Evolutionary conservation across 2,329 filamentous ascomycete genomes (phyloP), one percentile per base, ranked within the genome.

Genomic region (Plectosphaerella cucumerina): DNA sequence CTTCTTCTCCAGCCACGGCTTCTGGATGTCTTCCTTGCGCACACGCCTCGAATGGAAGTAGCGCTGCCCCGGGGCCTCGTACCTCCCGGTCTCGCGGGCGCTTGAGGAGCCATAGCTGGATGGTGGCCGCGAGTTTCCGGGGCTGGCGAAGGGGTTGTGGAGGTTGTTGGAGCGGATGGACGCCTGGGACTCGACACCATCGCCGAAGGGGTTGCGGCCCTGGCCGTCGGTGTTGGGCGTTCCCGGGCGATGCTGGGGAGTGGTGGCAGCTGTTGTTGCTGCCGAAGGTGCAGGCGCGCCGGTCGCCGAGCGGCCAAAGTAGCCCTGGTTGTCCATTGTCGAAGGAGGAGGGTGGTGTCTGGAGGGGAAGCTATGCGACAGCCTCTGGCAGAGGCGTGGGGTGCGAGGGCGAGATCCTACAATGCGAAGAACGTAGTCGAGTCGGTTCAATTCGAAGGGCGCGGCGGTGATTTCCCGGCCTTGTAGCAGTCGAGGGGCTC

Each of bases 11-110:
- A 87, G 69, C 90, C 90, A 94, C 12, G 89, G 87, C 70, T 89
- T 86, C 64, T 90, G 85, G 3, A 89, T 68, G 46, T 89, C 81
- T 41, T 82, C 87, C 65, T 90, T 89, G 64, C 77, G 80, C 33
- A 93, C 80, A 54, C 87, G 75, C 52, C 87, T 77, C 17, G 87
- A 91, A 67, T 85, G 85, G 64, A 92, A 93, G 70, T 86, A 90
- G 49, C 77, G 73, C 58, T 75, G 71, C 17, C 66, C 58, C 22
- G 67, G 66, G 44, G 71, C 67, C 15, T 72, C 67, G 35, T 69
- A 65, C 17, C 63, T 64, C 9, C 44, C 51, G 18, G 60, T 60
- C 15, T 64, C 66, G 31, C 70, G 51, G 1, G 66, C 70, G 49
- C 71, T 75, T 14, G 71, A 72, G 39, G 74, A 72, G 43, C 67